Conservation (phyloP, 495 filamentous ascomycete species). For the Xylaria acuta region DNA sequence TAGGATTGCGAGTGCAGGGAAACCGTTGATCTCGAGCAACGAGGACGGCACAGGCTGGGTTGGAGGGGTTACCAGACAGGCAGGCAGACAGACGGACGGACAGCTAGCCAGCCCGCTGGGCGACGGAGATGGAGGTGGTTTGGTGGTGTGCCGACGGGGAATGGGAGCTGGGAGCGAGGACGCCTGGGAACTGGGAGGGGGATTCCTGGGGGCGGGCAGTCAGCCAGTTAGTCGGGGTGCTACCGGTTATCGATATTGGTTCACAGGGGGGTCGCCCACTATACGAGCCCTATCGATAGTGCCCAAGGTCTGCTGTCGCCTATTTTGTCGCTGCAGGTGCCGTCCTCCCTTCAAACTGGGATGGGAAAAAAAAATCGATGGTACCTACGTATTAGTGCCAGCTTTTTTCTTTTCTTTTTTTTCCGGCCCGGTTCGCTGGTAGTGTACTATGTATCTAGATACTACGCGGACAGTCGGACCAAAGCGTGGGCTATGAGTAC, state of each 20-base stretch:
- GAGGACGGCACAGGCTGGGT: slow-evolving; percentile 1
- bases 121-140: background rate
- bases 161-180: background rate
- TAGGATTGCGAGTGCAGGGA: slow-evolving; percentile 16
- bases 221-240: background rate
- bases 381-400: background rate
- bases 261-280: slow-evolving; percentile 18
- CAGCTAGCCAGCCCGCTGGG: too few species aligned
- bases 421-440: background rate
- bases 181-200: background rate
- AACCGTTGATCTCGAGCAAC: slow-evolving; percentile 23
- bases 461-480: slow-evolving; percentile 1
- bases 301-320: slow-evolving; percentile 1
- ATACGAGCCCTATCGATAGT: slow-evolving; percentile 22
- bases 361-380: background rate
- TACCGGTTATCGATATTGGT: slow-evolving; percentile 21
- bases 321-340: background rate
- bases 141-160: slow-evolving; percentile 15
- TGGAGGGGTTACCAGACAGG: slow-evolving; percentile 2
- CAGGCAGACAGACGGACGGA: background rate
- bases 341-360: background rate
- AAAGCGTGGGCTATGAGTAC: slow-evolving; percentile 8
- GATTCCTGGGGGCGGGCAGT: background rate
- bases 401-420: background rate
- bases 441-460: background rate